Evolutionary conservation across 2,329 filamentous ascomycete genomes (phyloP).

Genomic region (Knoxdaviesia proteae): DNA sequence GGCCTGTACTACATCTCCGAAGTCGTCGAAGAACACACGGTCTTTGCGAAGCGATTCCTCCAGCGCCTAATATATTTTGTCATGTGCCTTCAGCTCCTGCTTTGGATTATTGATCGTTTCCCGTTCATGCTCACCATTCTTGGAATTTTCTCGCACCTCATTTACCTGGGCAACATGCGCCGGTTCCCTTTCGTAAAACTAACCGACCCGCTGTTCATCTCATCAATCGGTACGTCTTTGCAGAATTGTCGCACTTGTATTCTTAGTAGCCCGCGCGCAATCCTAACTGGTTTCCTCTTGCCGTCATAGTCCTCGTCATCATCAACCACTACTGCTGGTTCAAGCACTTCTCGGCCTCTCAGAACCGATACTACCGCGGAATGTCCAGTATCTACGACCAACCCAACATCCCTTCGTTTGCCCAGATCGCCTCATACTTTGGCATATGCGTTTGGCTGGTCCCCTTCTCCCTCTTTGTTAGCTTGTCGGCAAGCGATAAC

Average conservation of each 20-base stretch:
- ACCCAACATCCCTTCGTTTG: constrained; percentile 55
- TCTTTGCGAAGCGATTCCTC: constrained; percentile 73
- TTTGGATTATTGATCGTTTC: constrained; percentile 70
- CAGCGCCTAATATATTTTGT: constrained; percentile 68
- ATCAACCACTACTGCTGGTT: constrained; percentile 95
- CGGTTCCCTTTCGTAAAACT: constrained; percentile 61
- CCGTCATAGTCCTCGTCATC: constrained; percentile 47
- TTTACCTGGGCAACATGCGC: constrained; percentile 76
- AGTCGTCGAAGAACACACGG: constrained; percentile 93
- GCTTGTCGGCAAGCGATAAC: constrained; percentile 82
- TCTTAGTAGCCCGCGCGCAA: neutral
- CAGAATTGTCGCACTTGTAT: neutral
- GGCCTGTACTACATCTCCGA: constrained; percentile 97
- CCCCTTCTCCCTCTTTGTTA: constrained; percentile 88
- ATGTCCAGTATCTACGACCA: constrained; percentile 41
- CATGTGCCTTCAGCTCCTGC: constrained; percentile 50
- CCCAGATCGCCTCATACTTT: constrained; percentile 89
- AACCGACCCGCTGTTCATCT: constrained; percentile 66
- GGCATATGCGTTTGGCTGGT: constrained; percentile 93
- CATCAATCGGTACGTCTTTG: constrained; percentile 48
- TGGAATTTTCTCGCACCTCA: constrained; percentile 58
- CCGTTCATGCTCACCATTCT: constrained; percentile 54
- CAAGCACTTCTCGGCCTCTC: constrained; percentile 58
- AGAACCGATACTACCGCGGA: constrained; percentile 34
- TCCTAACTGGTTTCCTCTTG: neutral